Base-by-base conservation (phyloP, 2,329 filamentous ascomycete species). In the Colletotrichum trifolii region DNA sequence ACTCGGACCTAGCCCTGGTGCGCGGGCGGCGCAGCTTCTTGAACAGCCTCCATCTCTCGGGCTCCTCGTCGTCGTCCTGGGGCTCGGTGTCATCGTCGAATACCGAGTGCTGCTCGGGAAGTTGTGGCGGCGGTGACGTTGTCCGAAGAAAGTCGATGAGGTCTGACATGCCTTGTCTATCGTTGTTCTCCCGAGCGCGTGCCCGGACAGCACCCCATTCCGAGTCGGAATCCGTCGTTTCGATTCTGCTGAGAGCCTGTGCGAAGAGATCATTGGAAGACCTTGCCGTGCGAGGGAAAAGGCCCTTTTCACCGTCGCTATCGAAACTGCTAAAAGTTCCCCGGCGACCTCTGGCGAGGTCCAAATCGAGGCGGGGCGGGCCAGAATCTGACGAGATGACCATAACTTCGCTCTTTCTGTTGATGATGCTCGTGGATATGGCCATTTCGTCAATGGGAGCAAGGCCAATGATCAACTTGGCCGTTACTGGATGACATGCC, bases 31-130 rank as follows among this genome's bases (percentile, higher is more conserved):
- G 65, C 50, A 67, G 36, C 55, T 80, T 74, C 68, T 75, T 82
- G 54, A 86, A 74, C 47, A 76, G 78, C 48, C 75, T 73, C 78
- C 79, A 83, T 69, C 74, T 78, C 2, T 77, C 78, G 25, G 74
- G 76, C 42, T 72, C 70, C 40, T 77, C 34, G n/a, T 47, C 53
- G 45, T 72, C 70, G 39, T 77, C 45, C 1, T 53, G 47, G 3
- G 58, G 43, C 3, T 73, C 74, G 17, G 67, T 64, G 35, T 73
- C 64, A 42, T 65, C 52, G 15, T 69, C 67, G 39, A 77, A 75
- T 4, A 78, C 50, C 42, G 42, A 43, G 12, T 65, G 66, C 10
- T 46, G 50, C 6, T 66, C 34, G 8, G 69, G 39, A 36, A 58
- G 56, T 25, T 60, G 36, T 12, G 57, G 45, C 12, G 67, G 61